Percentiles rank a stretch among this genome's conserved stretches.
phyloP scores from a whole-genome alignment of 345 rosid species.

The Euclidium syriacum region DNA sequence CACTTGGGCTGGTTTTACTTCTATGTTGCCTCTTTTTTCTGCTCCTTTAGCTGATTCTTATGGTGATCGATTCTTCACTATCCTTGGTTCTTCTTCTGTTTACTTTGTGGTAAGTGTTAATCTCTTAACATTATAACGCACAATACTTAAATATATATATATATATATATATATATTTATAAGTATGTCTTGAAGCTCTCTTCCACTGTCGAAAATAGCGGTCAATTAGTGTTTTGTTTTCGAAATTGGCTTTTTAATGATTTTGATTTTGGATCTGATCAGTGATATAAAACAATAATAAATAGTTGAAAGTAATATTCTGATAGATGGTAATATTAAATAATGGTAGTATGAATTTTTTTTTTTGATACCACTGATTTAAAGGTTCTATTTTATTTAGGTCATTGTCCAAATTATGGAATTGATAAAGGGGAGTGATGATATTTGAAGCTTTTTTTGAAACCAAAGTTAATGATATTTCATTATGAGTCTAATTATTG shows the following conservation, averaged over 20 bases:
- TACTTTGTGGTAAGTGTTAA: slow-evolving; percentile 68
- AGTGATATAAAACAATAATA: no score
- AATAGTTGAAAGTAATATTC: no score
- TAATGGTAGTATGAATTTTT: no score
- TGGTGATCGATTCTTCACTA: slow-evolving; percentile 72
- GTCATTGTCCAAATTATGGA: neutral
- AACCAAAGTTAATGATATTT: no score
- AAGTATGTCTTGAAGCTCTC: neutral
- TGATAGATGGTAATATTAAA: no score
- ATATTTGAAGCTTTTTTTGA: no score
- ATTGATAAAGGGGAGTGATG: neutral
- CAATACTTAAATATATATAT: neutral
- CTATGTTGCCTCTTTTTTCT: slow-evolving; percentile 71
- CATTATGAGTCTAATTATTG: no score
- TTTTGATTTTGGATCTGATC: no score
- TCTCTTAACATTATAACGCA: neutral
- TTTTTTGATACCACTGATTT: no score
- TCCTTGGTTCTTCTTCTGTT: slow-evolving; percentile 62
- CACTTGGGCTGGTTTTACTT: slow-evolving; percentile 94
- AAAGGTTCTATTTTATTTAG: no score
- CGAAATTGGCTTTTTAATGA: neutral
- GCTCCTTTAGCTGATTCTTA: slow-evolving; percentile 82
- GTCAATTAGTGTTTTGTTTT: neutral
- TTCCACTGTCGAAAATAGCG: no score
- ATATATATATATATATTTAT: neutral